phyloP scores from a whole-genome alignment of 257 asterid genomes.

The Cynanchum wilfordii region DNA sequence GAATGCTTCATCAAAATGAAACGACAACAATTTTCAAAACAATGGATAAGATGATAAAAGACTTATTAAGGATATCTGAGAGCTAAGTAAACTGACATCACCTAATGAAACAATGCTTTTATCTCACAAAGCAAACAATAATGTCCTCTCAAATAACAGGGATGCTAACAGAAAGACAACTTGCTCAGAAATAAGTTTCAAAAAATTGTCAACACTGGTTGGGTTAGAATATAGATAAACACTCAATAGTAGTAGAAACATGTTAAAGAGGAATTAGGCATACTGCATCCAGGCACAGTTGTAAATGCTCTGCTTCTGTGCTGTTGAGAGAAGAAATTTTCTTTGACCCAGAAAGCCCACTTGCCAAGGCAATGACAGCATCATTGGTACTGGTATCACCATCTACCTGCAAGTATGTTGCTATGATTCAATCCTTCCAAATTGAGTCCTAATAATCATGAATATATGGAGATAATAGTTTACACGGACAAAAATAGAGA shows the following conservation, averaged over 20 bases:
- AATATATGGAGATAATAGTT: not conserved
- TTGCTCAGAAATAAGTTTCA: not conserved
- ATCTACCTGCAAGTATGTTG: conserved; percentile 63
- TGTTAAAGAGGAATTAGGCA: conserved; percentile 19
- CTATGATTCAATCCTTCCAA: conserved; percentile 6
- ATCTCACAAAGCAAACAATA: not conserved
- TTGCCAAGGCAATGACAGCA: conserved; percentile 94
- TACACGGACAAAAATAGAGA: conserved; percentile 10
- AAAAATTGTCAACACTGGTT: not conserved
- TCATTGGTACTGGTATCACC: conserved; percentile 98
- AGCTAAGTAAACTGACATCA: not conserved
- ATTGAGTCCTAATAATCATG: not conserved
- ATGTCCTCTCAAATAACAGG: not conserved
- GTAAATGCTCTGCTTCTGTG: conserved; percentile 73
- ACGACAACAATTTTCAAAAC: not conserved
- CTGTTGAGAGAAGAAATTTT: conserved; percentile 61
- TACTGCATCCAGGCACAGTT: conserved; percentile 93
- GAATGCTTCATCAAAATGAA: not conserved
- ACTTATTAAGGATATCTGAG: not conserved
- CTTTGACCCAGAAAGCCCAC: conserved; percentile 88
- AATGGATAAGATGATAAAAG: not conserved
- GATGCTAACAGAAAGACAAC: not conserved
- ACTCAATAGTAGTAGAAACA: not conserved
- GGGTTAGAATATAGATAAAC: not conserved
- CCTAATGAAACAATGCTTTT: not conserved